Percentiles rank a stretch among this genome's conserved stretches.
These are phyloP conservation scores for Carex kokanica DNA, from an alignment of 176 grass and related monocot species.

Conservation along the genomic window DNA sequence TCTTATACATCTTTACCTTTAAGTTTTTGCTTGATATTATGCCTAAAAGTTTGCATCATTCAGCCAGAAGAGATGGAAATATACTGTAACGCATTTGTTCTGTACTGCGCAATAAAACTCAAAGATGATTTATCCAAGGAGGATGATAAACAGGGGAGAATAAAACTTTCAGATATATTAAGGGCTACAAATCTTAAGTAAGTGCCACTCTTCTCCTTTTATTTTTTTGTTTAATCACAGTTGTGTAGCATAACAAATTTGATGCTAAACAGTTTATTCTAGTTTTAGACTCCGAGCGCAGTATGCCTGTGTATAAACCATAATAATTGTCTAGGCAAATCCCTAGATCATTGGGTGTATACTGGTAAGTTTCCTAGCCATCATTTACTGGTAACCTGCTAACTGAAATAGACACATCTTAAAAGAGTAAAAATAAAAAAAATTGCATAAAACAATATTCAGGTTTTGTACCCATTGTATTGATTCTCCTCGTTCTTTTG, in stretches of 20 bases:
- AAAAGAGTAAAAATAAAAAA: neutral
- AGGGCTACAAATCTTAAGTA: slow-evolving; percentile 62
- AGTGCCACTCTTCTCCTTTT: slow-evolving; percentile 20
- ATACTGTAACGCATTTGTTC: slow-evolving; percentile 62
- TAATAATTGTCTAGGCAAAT: neutral
- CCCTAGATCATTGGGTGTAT: neutral
- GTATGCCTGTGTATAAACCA: neutral
- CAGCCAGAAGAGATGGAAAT: slow-evolving; percentile 56
- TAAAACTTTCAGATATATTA: slow-evolving; percentile 57
- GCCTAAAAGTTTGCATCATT: slow-evolving; percentile 31
- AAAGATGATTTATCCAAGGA: slow-evolving; percentile 35
- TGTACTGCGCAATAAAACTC: slow-evolving; percentile 61
- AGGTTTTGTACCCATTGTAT: neutral
- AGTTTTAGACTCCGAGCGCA: neutral
- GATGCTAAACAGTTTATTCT: neutral
- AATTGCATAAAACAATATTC: neutral
- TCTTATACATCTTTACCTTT: neutral
- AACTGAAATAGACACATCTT: neutral
- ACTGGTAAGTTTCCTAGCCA: neutral
- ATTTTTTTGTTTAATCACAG: neutral
- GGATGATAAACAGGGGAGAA: slow-evolving; percentile 30
- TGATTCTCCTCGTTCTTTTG: slow-evolving; percentile 25
- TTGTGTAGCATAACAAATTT: neutral
- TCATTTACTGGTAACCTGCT: neutral
- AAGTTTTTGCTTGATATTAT: slow-evolving; percentile 8